Base-by-base conservation (phyloP, 108 stramenopile species). In the Stephanodiscus triporus region DNA sequence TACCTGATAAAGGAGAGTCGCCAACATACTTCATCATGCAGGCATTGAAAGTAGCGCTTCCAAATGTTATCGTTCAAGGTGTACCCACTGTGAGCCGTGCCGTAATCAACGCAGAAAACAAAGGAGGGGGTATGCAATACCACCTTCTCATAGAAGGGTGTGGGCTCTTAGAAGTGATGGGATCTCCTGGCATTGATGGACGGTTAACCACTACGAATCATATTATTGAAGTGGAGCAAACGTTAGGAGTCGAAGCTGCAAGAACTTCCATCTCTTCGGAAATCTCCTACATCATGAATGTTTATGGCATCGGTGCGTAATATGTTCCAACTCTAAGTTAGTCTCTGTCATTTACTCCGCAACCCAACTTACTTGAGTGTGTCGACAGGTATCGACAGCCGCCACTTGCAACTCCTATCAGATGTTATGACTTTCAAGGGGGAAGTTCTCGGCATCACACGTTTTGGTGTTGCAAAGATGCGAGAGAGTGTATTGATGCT, bases 371-470 rank as follows among this genome's bases (percentile, higher is more conserved):
- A n/a, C n/a, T n/a, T n/a, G n/a, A n/a, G n/a, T n/a, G n/a, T n/a
- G n/a, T n/a, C n/a, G n/a, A n/a, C n/a, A n/a, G n/a, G 91, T 27
- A 98, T 99, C 74, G 99, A 99, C 76, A 79, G 73, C 42, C 93
- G 99, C 5, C 99, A 99, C 86, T 70, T 98, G 53, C 76, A 97
- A 37, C 85, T 99, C 14, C 71, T 99, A 56, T 94, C 96, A 14
- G 99, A 99, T 91, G 97, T 99, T 24, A 99, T 99, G 99, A 97
- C 99, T 5, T 98, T 97, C 81, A 98, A 98, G 81, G 98, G 97
- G n/a, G 95, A 97, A 72, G 91, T 97, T 22, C 85, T 99, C 29
- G 98, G 97, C 19, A 98, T 99, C 70, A 99, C 97, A 1, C 81
- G 98, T 17, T 99, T 98, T 77, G 99, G 99, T 48, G 97, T 98